Evolutionary conservation across 257 asterid species (phyloP), one percentile per base, ranked within the genome.

Genomic region (Gentiana dahurica): DNA sequence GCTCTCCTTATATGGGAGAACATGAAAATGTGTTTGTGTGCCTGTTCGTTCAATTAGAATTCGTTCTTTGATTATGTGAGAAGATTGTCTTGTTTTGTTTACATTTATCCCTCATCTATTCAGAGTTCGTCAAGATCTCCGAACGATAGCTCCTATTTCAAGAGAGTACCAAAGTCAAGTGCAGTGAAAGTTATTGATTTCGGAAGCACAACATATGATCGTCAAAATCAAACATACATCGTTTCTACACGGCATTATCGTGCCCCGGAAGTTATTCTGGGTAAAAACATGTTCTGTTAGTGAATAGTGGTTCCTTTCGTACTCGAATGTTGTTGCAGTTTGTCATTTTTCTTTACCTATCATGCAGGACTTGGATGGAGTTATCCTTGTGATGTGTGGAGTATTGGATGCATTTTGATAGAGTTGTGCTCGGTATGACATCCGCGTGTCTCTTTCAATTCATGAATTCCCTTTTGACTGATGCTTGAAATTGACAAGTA

Each of bases 231-330:
- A 66, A 61, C 86, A 0, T 88, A 88, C 66, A 76, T 81, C 1
- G 97, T 88, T 4, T 85, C 95, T 10, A 88, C 97, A 11, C 73
- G 97, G 37, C 97, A 88, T 70, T 88, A 88, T 67, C 78, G 97
- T 37, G 97, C 97, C 49, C 95, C 97, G 2, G 97, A 88, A 71
- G 95, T 85, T 32, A 88, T 88, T 53, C 60, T 88, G 60, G 97
- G 96, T 88, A 66, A 34, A 7, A 33, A 12, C 1, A 15, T 24
- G 24, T 24, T 34, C 13, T 35, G 35, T 8, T 8, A 5, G 10
- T 12, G 38, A 32, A 50, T n/a, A 3, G 35, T 44, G 0, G 3
- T n/a, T 37, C 8, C 6, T 10, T 51, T 2, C 38, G 9, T 60
- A 1, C 32, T 4, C 12, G 6, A n/a, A 15, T 3, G 5, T 24